Base-by-base conservation (phyloP, 2,329 filamentous ascomycete species). In the Phyllachora maydis region DNA sequence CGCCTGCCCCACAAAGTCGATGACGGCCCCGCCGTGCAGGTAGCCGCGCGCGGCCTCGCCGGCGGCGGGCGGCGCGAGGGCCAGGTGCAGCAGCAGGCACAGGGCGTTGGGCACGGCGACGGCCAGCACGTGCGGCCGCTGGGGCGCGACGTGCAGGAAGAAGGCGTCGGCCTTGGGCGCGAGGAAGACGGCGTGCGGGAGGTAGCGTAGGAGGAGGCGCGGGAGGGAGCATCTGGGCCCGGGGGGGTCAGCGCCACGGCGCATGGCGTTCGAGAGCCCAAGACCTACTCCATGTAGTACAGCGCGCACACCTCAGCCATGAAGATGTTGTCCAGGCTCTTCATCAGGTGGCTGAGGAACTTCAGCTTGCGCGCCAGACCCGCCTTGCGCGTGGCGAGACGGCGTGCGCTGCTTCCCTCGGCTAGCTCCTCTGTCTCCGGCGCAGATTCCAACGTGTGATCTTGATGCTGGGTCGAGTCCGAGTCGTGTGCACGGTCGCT, bases 231-330 rank as follows among this genome's bases (percentile, higher is more conserved):
- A 72, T 39, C 69, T 75, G 32, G 16, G 30, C 22, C 29, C 36
- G 14, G 14, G 19, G 5, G 14, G 11, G 22, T 30, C 17, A 34
- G 21, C 14, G 19, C 9, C n/a, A 5, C 14, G 11, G 6, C 10
- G 15, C 11, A 17, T 12, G 8, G 23, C 23, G 11, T 10, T 17
- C 5, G 16, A 5, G 18, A 26, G 21, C n/a, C 8, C 9, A 2
- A 22, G n/a, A 41, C 59, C 26, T 52, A 75, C 69, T 76, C 70
- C 60, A 75, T 66, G 41, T 74, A 75, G 41, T 76, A 76, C 34
- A 75, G 35, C 20, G 60, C 55, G 36, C 64, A 69, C 27, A 75
- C 49, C 48, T 75, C 66, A 19, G 59, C 62, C 41, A 68, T 70
- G 23, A 72, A 59, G 21, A 73, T 38, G 35, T 61, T 57, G 46